These are phyloP conservation scores for Crucibulum cyathiforme DNA, from an alignment of 1,284 basidiomycete genomes.

Conservation along the genomic window DNA sequence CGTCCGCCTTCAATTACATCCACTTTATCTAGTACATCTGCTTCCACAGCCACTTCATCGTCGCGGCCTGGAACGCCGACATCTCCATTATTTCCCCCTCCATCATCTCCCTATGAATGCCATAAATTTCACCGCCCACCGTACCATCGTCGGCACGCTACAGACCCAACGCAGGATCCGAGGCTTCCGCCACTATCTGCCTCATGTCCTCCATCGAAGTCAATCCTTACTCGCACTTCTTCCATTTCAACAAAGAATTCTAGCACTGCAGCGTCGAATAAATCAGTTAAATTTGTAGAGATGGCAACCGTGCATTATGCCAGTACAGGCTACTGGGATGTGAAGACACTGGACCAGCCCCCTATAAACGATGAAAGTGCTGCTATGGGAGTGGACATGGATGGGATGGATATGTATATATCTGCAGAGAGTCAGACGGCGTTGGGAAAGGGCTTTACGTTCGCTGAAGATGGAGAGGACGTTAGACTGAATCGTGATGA, in stretches of 20 bases:
- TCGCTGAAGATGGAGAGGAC: slow-evolving; percentile 11
- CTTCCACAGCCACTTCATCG: slow-evolving; percentile 31
- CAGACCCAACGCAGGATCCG: slow-evolving; percentile 1
- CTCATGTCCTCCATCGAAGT: slow-evolving; percentile 41
- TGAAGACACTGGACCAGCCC: slow-evolving; percentile 15
- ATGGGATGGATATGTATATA: slow-evolving; percentile 42
- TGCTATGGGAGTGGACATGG: slow-evolving; percentile 43
- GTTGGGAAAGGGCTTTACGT: background rate
- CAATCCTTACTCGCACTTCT: slow-evolving; percentile 48
- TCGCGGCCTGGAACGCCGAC: slow-evolving; percentile 34
- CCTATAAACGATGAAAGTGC: background rate
- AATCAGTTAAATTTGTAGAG: slow-evolving; percentile 59
- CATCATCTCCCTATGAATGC: slow-evolving; percentile 3
- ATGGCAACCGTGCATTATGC: slow-evolving; percentile 53
- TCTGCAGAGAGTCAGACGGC: too few relatives aligned
- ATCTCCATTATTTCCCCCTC: slow-evolving; percentile 24
- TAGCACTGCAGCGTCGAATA: slow-evolving; percentile 35
- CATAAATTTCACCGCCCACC: too few relatives aligned
- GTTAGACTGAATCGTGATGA: slow-evolving; percentile 5
- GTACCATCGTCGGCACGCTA: slow-evolving; percentile 13
- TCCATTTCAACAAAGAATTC: slow-evolving; percentile 48
- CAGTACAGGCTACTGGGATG: slow-evolving; percentile 33
- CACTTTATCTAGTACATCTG: slow-evolving; percentile 26
- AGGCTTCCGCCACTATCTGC: slow-evolving; percentile 27
- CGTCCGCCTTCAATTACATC: slow-evolving; percentile 30